Percentiles rank a stretch among this genome's conserved stretches.
Conservation (phyloP, 805 yeast species). For the Hagleromyces aurorensis region DNA sequence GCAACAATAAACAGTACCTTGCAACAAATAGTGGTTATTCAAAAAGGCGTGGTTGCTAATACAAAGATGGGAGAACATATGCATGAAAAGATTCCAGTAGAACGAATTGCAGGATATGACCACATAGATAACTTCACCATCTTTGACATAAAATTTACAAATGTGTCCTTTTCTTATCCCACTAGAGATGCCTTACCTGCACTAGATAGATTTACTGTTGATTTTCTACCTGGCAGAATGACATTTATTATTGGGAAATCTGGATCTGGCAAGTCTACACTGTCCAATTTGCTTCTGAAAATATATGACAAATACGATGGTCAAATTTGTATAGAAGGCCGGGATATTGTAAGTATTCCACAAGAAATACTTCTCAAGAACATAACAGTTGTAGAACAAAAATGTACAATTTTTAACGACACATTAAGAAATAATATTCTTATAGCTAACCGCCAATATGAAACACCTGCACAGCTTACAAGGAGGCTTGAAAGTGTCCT, state of each 20-base stretch:
- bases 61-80: conserved; percentile 39
- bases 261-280: conserved; percentile 90
- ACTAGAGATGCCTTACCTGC: conserved; percentile 42
- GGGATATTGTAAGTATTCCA: conserved; percentile 37
- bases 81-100: conserved; percentile 14
- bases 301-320: conserved; percentile 53
- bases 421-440: conserved; percentile 56
- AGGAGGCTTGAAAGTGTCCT: conserved; percentile 37
- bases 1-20: conserved; percentile 48
- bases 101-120: not conserved
- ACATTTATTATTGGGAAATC: conserved; percentile 78
- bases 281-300: conserved; percentile 53
- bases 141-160: conserved; percentile 38
- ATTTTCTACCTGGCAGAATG: conserved; percentile 37
- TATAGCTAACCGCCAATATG: conserved; percentile 35
- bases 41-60: conserved; percentile 68
- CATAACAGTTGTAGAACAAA: conserved; percentile 69
- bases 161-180: conserved; percentile 60
- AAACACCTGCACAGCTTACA: conserved; percentile 19
- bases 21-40: conserved; percentile 50
- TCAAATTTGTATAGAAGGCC: conserved; percentile 47
- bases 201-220: conserved; percentile 40
- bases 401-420: conserved; percentile 55
- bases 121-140: not conserved
- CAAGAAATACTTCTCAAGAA: conserved; percentile 49